Percentiles rank a stretch among this genome's conserved stretches.
These are phyloP conservation scores for Globisporangium okanoganense DNA, from an alignment of 352 stramenopile species.

Conservation along the genomic window DNA sequence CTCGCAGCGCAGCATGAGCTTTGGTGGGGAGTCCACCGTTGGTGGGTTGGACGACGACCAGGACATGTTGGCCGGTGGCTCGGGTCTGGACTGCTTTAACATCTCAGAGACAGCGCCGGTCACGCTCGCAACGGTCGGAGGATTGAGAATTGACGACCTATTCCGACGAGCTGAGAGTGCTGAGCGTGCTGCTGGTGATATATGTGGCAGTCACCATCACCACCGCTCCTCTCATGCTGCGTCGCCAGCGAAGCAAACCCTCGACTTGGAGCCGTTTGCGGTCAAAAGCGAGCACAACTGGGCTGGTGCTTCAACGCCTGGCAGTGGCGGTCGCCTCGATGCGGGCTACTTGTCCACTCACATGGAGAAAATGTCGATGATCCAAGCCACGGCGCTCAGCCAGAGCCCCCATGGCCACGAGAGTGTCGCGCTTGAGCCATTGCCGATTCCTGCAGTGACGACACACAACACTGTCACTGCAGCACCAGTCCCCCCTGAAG, in stretches of 20 bases:
- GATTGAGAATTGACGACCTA: conserved; percentile 14
- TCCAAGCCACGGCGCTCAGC: conserved; percentile 9
- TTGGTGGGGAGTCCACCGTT: conserved; percentile 11
- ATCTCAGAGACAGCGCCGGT: conserved; percentile 23
- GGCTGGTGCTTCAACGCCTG: neutral
- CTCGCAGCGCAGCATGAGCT: conserved; percentile 19
- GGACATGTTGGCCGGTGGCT: conserved; percentile 21
- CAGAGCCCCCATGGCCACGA: neutral
- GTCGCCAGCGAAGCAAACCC: neutral
- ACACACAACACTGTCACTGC: neutral
- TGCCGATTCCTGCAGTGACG: neutral
- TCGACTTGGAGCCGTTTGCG: conserved; percentile 23
- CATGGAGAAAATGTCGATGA: conserved; percentile 68
- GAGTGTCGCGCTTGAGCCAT: neutral
- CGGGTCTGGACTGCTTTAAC: conserved; percentile 37
- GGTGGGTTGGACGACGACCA: conserved; percentile 13
- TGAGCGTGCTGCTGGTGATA: neutral
- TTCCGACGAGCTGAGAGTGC: conserved; percentile 8
- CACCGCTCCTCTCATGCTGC: neutral
- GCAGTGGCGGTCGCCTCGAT: conserved; percentile 20
- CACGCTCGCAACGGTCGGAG: conserved; percentile 3
- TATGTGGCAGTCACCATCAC: neutral
- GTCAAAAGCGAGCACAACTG: conserved; percentile 13
- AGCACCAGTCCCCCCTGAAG: neutral
- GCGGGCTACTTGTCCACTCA: conserved; percentile 48